These are phyloP conservation scores for Boehmeria nivea DNA, from an alignment of 306 rosid species.

Conservation along the genomic window DNA sequence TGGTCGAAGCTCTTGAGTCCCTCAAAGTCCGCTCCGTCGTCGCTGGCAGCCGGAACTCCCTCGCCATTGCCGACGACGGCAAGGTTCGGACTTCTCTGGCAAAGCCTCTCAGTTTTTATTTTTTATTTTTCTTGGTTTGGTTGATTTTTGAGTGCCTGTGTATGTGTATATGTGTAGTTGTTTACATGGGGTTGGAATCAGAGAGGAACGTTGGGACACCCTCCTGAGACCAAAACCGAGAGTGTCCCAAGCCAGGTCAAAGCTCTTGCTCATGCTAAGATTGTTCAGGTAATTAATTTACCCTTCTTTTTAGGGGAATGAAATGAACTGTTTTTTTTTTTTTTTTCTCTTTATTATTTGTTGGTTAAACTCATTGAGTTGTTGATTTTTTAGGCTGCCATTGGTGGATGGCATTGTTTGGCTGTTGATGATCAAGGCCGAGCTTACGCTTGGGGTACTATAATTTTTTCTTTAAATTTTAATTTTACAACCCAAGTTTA, in stretches of 20 bases:
- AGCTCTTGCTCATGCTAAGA: conserved; percentile 62
- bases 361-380: neutral
- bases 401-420: conserved; percentile 99
- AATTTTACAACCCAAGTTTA: too few relatives aligned
- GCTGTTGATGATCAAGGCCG: conserved; percentile 98
- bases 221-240: conserved; percentile 77
- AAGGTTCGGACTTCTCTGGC: conserved; percentile 29
- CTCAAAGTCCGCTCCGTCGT: conserved; percentile 62
- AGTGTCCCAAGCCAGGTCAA: conserved; percentile 91
- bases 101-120: too few relatives aligned
- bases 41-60: conserved; percentile 94
- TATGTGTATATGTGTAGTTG: conserved; percentile 30
- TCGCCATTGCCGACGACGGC: conserved; percentile 81
- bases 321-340: too few relatives aligned
- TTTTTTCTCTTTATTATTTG: neutral
- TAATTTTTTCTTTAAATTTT: neutral
- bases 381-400: conserved; percentile 65
- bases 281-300: conserved; percentile 65
- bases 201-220: conserved; percentile 94
- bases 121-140: neutral
- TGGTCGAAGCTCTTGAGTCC: conserved; percentile 45
- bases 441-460: conserved; percentile 94
- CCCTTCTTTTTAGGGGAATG: neutral
- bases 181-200: conserved; percentile 99
- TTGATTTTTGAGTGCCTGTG: neutral